Evolutionary conservation across 225 moss, liverwort and hornwort genomes (phyloP), one percentile per base, ranked within the genome.

Genomic region (Pleurozium schreberi): DNA sequence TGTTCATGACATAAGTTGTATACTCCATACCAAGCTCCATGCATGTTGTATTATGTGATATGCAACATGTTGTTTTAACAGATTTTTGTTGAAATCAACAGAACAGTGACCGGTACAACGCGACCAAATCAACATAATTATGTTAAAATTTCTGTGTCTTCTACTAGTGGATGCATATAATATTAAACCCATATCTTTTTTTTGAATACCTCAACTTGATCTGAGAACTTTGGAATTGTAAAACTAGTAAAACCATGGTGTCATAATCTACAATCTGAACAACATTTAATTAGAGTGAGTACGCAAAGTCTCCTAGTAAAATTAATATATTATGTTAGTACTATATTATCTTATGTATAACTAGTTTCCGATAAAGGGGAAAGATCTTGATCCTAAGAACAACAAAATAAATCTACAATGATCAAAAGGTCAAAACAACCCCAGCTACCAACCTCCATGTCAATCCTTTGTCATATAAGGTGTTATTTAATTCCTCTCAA

Each of bases 281-380:
- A 52, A 34, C 1, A 75, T 36, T 52, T 5, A 36, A 76, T 76
- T 0, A 36, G 0, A 52, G 1, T 14, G 8, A 75, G 3, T 21
- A 8, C 14, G 8, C 23, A 23, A 76, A 36, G 36, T 36, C 3
- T 36, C 1, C 9, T 36, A 9, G 3, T 36, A 36, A 36, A 36
- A 23, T 0, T 21, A 52, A 76, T 7, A 36, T 52, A 14, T 22
- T 14, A 14, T 36, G 5, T n/a, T n/a, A n/a, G n/a, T 22, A 52
- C 3, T 22, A 53, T 1, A 0, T 21, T 36, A 76, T 13, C 14
- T 76, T 76, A 5, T 76, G 22, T 14, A 76, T 52, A 76, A 52
- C n/a, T n/a, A 3, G 1, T 34, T 75, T 34, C 7, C 4, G 22
- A 21, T 34, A 53, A 36, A 6, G 9, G 3, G 0, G 1, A 3